Percentiles rank a stretch among this genome's conserved stretches.
Conservation (phyloP, 768 basidiomycete species). For the Auricularia sp. region DNA sequence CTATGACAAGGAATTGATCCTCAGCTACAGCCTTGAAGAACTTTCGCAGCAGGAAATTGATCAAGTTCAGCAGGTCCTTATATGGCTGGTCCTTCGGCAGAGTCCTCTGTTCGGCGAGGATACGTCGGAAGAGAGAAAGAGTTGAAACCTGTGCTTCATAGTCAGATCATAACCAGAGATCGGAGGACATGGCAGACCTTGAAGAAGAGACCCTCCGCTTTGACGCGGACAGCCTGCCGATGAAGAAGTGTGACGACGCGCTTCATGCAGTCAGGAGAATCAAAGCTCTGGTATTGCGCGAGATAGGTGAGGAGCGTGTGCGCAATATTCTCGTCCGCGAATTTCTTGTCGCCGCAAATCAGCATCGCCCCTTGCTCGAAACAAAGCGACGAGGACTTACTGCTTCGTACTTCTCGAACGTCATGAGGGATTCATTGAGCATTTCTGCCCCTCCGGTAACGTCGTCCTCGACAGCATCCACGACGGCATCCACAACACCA, state of each 20-base stretch:
- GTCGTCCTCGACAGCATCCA: constrained; percentile 50
- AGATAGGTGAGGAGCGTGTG: constrained; percentile 78
- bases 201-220: constrained; percentile 93
- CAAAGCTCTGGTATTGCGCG: constrained; percentile 73
- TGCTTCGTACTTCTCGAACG: constrained; percentile 84
- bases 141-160: constrained; percentile 62
- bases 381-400: constrained; percentile 32
- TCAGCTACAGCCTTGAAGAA: constrained; percentile 90
- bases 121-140: constrained; percentile 75
- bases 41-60: constrained; percentile 78
- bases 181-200: constrained; percentile 46
- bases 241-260: constrained; percentile 83
- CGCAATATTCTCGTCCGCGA: constrained; percentile 78
- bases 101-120: constrained; percentile 70
- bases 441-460: constrained; percentile 43
- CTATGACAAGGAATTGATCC: constrained; percentile 78
- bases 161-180: constrained; percentile 5
- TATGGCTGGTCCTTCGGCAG: constrained; percentile 68
- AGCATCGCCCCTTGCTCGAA: background rate
- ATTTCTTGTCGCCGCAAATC: constrained; percentile 46
- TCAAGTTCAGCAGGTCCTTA: constrained; percentile 74
- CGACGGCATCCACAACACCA: constrained; percentile 54
- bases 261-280: constrained; percentile 72
- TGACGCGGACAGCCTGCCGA: constrained; percentile 79
- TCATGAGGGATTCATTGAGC: constrained; percentile 78